Base-by-base conservation (phyloP, 441 rosid genomes). In the Flueggea neowawraea region DNA sequence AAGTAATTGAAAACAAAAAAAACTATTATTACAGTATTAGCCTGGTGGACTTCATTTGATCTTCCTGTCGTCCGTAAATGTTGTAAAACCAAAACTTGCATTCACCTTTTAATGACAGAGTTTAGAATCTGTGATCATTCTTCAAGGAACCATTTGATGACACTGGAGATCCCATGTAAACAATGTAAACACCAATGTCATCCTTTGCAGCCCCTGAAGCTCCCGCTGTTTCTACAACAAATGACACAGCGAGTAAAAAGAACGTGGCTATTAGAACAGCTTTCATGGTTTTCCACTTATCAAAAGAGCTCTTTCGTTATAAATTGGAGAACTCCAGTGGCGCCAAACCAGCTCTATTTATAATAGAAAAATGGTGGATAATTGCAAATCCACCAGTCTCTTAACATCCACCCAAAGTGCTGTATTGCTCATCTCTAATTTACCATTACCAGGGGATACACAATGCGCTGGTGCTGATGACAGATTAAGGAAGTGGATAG, bases 101-200 rank as follows among this genome's bases (percentile, higher is more conserved):
- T 36, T 70, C 48, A 81, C 94, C 83, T 43, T 66, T 75, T 75
- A 17, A 80, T 51, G 52, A 85, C 52, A 36, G 89, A 84, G 65
- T 48, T 68, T 12, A 89, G 80, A 68, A 89, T 81, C 60, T 70
- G 16, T 65, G 77, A 36, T 72, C 54, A 5, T 72, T 67, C 36
- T 70, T 55, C 7, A 68, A 43, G 55, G 78, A 69, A 62, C 72
- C 86, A 58, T 73, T 76, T 44, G 59, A 31, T 6, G 85, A 47
- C 4, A 10, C 58, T 1, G 83, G 80, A 16, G 88, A 76, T 54
- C 96, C 96, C 97, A 85, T 79, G 68, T 91, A 91, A 51, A 91
- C 91, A 14, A 85, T 83, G 70, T 85, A 85, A 68, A 91, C 67
- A 15, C 77, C 82, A 43, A 15, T 16, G 5, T 16, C 32, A 15